These are phyloP conservation scores for Erysiphe pulchra DNA, from an alignment of 2,329 filamentous ascomycete species.

Conservation along the genomic window DNA sequence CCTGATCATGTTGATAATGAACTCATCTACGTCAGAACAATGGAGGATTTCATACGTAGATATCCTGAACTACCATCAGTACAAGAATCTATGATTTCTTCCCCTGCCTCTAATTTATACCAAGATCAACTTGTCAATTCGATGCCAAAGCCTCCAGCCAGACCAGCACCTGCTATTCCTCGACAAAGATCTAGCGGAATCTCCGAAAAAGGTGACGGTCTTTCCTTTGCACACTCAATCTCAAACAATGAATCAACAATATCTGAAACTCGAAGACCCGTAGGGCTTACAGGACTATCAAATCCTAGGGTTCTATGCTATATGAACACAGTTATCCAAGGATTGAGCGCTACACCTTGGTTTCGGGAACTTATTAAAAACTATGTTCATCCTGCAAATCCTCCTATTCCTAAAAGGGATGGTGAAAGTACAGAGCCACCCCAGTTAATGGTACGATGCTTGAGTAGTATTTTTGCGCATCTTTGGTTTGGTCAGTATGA, in stretches of 20 bases:
- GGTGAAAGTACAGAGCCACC: constrained; percentile 26
- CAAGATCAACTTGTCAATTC: constrained; percentile 11
- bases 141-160: constrained; percentile 13
- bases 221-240: constrained; percentile 14
- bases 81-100: constrained; percentile 31
- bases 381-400: constrained; percentile 25
- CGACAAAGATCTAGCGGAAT: constrained; percentile 59
- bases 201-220: constrained; percentile 23
- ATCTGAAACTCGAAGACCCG: constrained; percentile 18
- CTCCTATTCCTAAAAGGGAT: constrained; percentile 37
- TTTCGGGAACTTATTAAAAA: constrained; percentile 39
- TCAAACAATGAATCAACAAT: constrained; percentile 17
- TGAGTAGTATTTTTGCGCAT: constrained; percentile 28
- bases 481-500: constrained; percentile 13
- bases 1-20: constrained; percentile 28
- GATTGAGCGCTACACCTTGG: constrained; percentile 45
- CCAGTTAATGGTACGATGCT: constrained; percentile 31
- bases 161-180: constrained; percentile 26
- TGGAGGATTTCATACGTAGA: constrained; percentile 61
- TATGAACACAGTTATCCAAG: constrained; percentile 76
- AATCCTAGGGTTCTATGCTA: constrained; percentile 76
- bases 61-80: constrained; percentile 46
- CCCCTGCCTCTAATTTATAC: constrained; percentile 1
- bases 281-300: constrained; percentile 45
- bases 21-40: constrained; percentile 35